Percentiles rank a stretch among this genome's conserved stretches.
Evolutionary conservation across 139 green algal species (phyloP).

Genomic region (Chlorella ohadii): DNA sequence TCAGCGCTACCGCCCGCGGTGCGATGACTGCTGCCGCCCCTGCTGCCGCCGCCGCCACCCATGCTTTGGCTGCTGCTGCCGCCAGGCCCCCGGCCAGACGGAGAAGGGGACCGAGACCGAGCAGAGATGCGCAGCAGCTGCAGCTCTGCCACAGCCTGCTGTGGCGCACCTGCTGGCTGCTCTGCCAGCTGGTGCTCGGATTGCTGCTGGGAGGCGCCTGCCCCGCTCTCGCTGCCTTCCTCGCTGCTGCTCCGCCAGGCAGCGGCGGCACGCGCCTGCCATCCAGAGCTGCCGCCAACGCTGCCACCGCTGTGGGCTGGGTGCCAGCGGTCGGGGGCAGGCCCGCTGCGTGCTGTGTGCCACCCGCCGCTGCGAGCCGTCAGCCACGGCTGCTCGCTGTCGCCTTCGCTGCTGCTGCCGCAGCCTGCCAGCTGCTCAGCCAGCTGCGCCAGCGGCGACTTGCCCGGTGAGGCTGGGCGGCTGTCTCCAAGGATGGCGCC

Average conservation of each 20-base stretch:
- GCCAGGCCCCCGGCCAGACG: not conserved
- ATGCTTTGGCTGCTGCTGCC: not conserved
- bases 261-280: not conserved
- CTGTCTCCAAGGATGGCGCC: slow-evolving; percentile 13
- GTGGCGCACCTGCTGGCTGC: not conserved
- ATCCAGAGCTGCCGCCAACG: not conserved
- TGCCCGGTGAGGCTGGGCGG: slow-evolving; percentile 1
- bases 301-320: not conserved
- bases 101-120: not conserved
- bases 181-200: not conserved
- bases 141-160: not conserved
- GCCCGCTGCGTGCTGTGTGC: not conserved
- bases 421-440: no score
- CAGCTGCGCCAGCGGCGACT: not conserved
- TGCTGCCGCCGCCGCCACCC: no score
- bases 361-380: not conserved
- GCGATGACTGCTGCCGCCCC: no score
- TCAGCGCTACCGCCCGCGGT: no score
- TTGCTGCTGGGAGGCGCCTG: not conserved
- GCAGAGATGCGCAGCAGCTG: slow-evolving; percentile 12
- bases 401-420: not conserved
- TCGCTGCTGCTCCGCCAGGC: not conserved
- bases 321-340: not conserved
- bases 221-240: not conserved
- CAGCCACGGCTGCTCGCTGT: not conserved